phyloP scores from a whole-genome alignment of 2,329 filamentous ascomycete genomes.

The Fusarium nurragi region DNA sequence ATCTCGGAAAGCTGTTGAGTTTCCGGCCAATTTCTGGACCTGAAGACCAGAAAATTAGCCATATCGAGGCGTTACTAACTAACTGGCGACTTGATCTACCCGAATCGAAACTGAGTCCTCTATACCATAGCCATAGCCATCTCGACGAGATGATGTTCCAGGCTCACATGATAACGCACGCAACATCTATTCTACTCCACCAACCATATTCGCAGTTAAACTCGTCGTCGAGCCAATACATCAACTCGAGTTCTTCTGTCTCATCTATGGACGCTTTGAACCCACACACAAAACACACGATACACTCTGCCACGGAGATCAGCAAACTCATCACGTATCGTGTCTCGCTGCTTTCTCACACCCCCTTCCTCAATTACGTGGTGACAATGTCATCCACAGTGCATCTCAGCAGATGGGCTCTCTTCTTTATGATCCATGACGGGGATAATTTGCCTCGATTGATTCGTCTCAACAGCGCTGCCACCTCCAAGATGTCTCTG shows the following conservation, averaged over 20 bases:
- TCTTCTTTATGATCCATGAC: slow-evolving; percentile 67
- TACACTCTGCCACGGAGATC: slow-evolving; percentile 81
- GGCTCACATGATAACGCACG: slow-evolving; percentile 79
- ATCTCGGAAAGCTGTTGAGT: slow-evolving; percentile 78
- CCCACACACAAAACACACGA: slow-evolving; percentile 80
- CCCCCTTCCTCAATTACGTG: slow-evolving; percentile 84
- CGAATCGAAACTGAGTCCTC: slow-evolving; percentile 72
- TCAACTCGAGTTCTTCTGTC: slow-evolving; percentile 73
- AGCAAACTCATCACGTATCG: slow-evolving; percentile 79
- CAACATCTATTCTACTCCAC: slow-evolving; percentile 77
- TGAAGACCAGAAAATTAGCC: slow-evolving; percentile 62
- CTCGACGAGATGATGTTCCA: slow-evolving; percentile 94
- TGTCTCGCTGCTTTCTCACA: slow-evolving; percentile 76
- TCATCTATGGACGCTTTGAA: slow-evolving; percentile 63
- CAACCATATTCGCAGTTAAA: slow-evolving; percentile 82
- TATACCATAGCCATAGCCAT: slow-evolving; percentile 74
- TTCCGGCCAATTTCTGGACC: slow-evolving; percentile 61
- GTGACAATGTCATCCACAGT: slow-evolving; percentile 82
- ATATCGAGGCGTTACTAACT: slow-evolving; percentile 63
- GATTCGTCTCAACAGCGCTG: slow-evolving; percentile 81
- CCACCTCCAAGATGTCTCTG: slow-evolving; percentile 72
- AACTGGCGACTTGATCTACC: slow-evolving; percentile 88
- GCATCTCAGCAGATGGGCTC: slow-evolving; percentile 80
- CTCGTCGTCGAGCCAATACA: slow-evolving; percentile 63
- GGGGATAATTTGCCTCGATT: slow-evolving; percentile 76